Conservation (phyloP, 2,329 filamentous ascomycete genomes). For the Stagonosporopsis rhizophila region DNA sequence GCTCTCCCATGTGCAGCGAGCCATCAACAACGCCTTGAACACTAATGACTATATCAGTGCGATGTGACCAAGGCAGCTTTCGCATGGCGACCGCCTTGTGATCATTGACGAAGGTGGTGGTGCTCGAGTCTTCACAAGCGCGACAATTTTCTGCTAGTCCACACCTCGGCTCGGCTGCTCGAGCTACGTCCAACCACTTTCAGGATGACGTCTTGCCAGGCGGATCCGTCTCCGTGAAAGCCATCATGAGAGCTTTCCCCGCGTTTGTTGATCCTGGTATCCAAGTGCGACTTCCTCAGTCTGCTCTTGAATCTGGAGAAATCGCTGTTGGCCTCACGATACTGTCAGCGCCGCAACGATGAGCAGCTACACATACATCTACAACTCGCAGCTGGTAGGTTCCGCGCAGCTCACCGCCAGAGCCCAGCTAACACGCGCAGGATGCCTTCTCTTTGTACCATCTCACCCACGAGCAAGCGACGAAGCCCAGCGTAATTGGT, state of each 20-base stretch:
- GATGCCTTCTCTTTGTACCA: slow-evolving; percentile 54
- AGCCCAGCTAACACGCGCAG: slow-evolving; percentile 29
- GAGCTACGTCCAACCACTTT: slow-evolving; percentile 6
- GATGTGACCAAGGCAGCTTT: neutral
- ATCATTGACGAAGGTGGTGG: slow-evolving; percentile 3
- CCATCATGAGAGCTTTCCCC: slow-evolving; percentile 33
- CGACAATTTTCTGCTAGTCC: slow-evolving; percentile 9
- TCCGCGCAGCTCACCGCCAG: neutral
- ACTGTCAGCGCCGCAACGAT: slow-evolving; percentile 24
- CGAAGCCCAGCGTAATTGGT: slow-evolving; percentile 39
- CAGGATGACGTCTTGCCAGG: slow-evolving; percentile 31
- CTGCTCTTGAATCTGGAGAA: neutral
- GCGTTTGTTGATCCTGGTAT: slow-evolving; percentile 20
- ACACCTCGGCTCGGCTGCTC: slow-evolving; percentile 28
- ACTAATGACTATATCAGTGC: no score
- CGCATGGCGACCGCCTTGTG: neutral
- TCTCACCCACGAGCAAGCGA: slow-evolving; percentile 47
- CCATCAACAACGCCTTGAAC: neutral
- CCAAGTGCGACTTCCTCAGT: neutral
- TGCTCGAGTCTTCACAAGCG: slow-evolving; percentile 25
- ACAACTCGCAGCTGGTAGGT: slow-evolving; percentile 55
- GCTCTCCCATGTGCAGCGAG: neutral
- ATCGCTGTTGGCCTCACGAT: slow-evolving; percentile 11
- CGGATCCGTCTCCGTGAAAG: slow-evolving; percentile 31
- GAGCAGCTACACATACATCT: slow-evolving; percentile 41